A percentile compares a stretch with the other conserved stretches of the same genome.
phyloP scores from a whole-genome alignment of 441 rosid genomes.

The Syzygium syzygioides region DNA sequence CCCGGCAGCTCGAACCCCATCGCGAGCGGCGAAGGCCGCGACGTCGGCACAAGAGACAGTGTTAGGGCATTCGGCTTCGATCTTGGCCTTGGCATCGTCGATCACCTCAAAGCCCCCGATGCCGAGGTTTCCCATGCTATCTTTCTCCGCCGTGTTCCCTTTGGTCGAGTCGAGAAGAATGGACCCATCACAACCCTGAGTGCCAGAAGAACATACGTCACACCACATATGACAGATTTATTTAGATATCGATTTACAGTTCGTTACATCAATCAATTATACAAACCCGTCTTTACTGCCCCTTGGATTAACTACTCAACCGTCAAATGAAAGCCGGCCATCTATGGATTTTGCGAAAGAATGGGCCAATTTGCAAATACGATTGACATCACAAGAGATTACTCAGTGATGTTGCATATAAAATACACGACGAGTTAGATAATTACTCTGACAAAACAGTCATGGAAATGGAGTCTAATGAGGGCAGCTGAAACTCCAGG shows the following conservation, averaged over 20 bases:
- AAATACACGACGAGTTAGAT: background rate
- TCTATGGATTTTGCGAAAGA: background rate
- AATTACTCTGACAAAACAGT: background rate
- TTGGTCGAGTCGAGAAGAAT: background rate
- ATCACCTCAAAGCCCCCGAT: conserved; percentile 1
- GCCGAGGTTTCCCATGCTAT: background rate
- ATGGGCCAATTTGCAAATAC: background rate
- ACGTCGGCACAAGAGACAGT: background rate
- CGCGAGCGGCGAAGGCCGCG: conserved; percentile 1
- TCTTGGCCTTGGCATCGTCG: conserved; percentile 7
- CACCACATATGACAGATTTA: too few species aligned
- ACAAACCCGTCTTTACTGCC: background rate
- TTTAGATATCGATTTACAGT: too few species aligned
- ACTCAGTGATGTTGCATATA: background rate
- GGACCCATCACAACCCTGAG: conserved; percentile 3
- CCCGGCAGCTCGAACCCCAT: background rate
- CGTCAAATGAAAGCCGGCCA: background rate
- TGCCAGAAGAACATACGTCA: too few species aligned
- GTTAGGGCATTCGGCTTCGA: background rate
- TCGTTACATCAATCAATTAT: background rate
- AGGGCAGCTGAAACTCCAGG: background rate
- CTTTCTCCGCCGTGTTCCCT: background rate
- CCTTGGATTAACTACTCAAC: background rate
- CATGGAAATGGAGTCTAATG: background rate
- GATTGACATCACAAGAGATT: background rate